These are phyloP conservation scores for Boletus reticulatus DNA, from an alignment of 768 basidiomycete genomes.

Conservation along the genomic window DNA sequence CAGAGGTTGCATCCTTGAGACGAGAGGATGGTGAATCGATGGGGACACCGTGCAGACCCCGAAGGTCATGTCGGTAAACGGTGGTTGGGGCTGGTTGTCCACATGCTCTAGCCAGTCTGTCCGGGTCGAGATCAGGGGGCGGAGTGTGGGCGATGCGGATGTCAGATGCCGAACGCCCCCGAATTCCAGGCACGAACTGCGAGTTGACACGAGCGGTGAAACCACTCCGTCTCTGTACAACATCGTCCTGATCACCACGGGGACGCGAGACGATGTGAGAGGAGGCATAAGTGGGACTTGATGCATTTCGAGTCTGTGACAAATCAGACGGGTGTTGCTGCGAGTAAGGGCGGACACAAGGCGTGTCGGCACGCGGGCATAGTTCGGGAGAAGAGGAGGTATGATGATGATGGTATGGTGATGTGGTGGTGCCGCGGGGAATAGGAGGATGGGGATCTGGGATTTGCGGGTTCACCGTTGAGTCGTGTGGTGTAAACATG, in stretches of 20 bases:
- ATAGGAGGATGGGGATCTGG: slow-evolving; percentile 4
- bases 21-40: not conserved
- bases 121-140: slow-evolving; percentile 28
- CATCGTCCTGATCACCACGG: slow-evolving; percentile 10
- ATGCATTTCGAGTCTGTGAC: not conserved
- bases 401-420: slow-evolving; percentile 17
- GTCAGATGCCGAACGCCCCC: slow-evolving; percentile 24
- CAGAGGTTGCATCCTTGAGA: not conserved
- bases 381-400: slow-evolving; percentile 25
- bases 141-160: slow-evolving; percentile 19
- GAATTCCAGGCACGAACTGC: slow-evolving; percentile 10
- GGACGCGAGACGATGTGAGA: slow-evolving; percentile 14
- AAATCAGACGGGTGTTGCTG: slow-evolving; percentile 11
- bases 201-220: slow-evolving; percentile 13
- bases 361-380: slow-evolving; percentile 21
- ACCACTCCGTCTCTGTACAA: slow-evolving; percentile 9
- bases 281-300: not conserved
- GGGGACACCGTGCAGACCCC: not conserved
- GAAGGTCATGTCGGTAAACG: slow-evolving; percentile 10
- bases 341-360: slow-evolving; percentile 18
- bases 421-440: slow-evolving; percentile 8
- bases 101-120: slow-evolving; percentile 30
- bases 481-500: slow-evolving; percentile 1
- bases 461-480: not conserved
- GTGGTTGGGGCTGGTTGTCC: slow-evolving; percentile 14